Percentiles rank a stretch among this genome's conserved stretches.
Conservation (phyloP, 768 basidiomycete species). For the Lactifluus subvellereus region DNA sequence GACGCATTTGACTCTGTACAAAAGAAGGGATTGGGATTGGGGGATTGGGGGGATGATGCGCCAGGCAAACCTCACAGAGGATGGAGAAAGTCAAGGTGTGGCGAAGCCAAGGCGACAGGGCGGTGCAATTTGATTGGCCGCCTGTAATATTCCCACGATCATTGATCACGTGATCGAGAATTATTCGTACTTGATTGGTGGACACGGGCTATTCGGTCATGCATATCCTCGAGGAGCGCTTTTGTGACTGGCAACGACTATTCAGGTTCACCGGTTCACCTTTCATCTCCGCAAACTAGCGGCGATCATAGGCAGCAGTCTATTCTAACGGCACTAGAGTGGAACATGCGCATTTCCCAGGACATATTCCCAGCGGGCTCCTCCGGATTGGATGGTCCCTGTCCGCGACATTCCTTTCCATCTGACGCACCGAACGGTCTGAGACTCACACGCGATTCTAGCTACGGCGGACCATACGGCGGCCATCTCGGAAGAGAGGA, state of each 20-base stretch:
- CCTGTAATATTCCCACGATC: conserved; percentile 4
- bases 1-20: conserved; percentile 26
- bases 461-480: not conserved
- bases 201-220: too few species aligned
- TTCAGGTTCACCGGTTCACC: too few species aligned
- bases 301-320: too few species aligned
- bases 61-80: conserved; percentile 26
- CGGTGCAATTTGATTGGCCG: not conserved
- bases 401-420: not conserved
- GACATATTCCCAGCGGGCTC: not conserved
- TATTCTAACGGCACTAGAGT: too few species aligned
- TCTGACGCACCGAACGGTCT: not conserved
- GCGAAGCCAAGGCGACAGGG: not conserved
- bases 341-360: not conserved
- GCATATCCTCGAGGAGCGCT: too few species aligned
- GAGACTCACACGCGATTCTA: not conserved
- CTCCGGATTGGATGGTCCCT: not conserved
- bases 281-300: too few species aligned
- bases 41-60: conserved; percentile 8
- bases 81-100: not conserved
- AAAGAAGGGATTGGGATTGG: not conserved
- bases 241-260: too few species aligned
- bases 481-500: not conserved
- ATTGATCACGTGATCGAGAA: not conserved
- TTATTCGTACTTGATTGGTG: too few species aligned